phyloP scores from a whole-genome alignment of 352 stramenopile genomes.

The Phytophthora hibernalis region DNA sequence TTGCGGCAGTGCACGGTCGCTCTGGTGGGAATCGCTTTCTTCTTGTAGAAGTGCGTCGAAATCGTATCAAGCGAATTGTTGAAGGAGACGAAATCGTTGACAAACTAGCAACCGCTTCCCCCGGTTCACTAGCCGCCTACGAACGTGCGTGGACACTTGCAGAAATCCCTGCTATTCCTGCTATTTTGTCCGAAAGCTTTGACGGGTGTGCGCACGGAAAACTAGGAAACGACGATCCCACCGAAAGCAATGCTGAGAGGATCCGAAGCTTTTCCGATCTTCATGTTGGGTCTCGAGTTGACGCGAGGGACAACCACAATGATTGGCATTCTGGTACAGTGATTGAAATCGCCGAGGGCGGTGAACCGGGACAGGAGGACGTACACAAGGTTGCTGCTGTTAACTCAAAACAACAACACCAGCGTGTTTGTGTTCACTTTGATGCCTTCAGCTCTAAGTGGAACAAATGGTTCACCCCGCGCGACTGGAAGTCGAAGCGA shows the following conservation, averaged over 20 bases:
- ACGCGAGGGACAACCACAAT: constrained; percentile 58
- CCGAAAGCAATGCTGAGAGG: constrained; percentile 9
- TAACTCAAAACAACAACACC: constrained; percentile 13
- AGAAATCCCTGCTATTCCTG: constrained; percentile 60
- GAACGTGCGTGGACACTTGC: constrained; percentile 73
- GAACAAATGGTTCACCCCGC: constrained; percentile 72
- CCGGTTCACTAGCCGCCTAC: constrained; percentile 68
- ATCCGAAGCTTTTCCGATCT: constrained; percentile 55
- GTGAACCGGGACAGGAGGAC: constrained; percentile 9
- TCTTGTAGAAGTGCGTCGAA: constrained; percentile 69
- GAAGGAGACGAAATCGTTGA: constrained; percentile 68
- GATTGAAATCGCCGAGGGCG: constrained; percentile 43
- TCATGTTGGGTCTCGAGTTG: constrained; percentile 61
- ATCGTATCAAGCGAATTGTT: constrained; percentile 80
- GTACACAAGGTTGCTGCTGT: not conserved
- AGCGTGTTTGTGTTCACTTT: constrained; percentile 68
- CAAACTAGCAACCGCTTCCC: constrained; percentile 41
- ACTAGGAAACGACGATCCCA: not conserved
- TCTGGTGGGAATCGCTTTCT: constrained; percentile 60
- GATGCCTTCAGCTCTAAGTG: constrained; percentile 75
- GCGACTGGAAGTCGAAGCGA: constrained; percentile 66
- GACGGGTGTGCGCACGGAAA: not conserved
- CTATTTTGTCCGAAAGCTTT: constrained; percentile 27
- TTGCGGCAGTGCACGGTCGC: constrained; percentile 45
- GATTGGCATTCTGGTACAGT: constrained; percentile 73